Base-by-base conservation (phyloP, 768 basidiomycete species). In the Nidularia sp. region DNA sequence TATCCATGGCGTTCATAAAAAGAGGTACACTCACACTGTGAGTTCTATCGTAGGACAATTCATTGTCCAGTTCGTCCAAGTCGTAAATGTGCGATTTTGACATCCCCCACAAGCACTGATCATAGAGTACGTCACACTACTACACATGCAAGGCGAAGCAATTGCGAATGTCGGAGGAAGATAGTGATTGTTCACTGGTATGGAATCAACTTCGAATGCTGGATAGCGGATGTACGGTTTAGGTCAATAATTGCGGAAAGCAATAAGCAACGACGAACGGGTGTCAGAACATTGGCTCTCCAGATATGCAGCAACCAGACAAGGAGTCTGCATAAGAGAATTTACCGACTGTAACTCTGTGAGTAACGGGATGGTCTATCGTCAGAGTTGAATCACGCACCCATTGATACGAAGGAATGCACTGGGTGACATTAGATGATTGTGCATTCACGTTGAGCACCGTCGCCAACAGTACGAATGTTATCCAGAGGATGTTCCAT, bases 61-160 rank as follows among this genome's bases (percentile, higher is more conserved):
- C 15, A 56, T 22, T 5, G 63, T 64, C 75, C 72, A 77, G 31
- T 64, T 62, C 47, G 53, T 62, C 67, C 63, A 82, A 60, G 62
- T 69, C 57, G 52, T 57, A 54, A 65, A 77, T 0, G 60, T 63
- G n/a, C 73, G 70, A 29, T 65, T 65, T 61, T 87, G 85, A 57
- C 85, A 87, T 32, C 66, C 68, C 31, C 74, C 82, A 56, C 85
- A 87, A 1, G 84, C 84, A 48, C 76, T 79, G 29, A 86, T 64
- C 49, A 79, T 51, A 8, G 74, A 78, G 57, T 86, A 87, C 31
- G 76, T 75, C 15, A 85, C 77, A 1, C 80, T 72, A 59, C 73
- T 85, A 58, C 85, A 87, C 52, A 63, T 57, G 56, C 85, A 87
- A 2, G 54, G 42, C 49, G 73, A 67, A 6, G 75, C 74, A 18